These are phyloP conservation scores for Calonectria leucothoes DNA, from an alignment of 2,329 filamentous ascomycete genomes.

Conservation along the genomic window DNA sequence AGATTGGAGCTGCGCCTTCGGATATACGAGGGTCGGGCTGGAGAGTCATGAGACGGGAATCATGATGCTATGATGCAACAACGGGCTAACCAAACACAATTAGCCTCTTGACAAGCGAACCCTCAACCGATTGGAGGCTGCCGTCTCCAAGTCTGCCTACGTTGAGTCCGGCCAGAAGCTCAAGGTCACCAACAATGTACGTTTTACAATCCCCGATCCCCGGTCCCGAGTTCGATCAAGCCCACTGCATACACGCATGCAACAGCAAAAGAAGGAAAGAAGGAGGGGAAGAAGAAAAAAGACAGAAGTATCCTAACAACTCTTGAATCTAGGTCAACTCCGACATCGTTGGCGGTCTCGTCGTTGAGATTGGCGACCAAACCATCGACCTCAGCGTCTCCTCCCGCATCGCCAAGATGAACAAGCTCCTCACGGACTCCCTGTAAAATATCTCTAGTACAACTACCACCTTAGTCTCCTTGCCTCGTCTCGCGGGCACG, in stretches of 20 bases:
- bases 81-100: slow-evolving; percentile 39
- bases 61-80: slow-evolving; percentile 1
- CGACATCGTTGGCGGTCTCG: slow-evolving; percentile 91
- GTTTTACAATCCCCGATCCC: slow-evolving; percentile 35
- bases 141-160: slow-evolving; percentile 90
- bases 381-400: slow-evolving; percentile 98
- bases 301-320: slow-evolving; percentile 23
- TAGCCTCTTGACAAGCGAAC: slow-evolving; percentile 90
- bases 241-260: neutral
- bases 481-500: slow-evolving; percentile 30
- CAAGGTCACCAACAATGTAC: slow-evolving; percentile 92
- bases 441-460: slow-evolving; percentile 75
- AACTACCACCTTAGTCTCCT: slow-evolving; percentile 42
- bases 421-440: slow-evolving; percentile 97
- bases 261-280: too few relatives aligned
- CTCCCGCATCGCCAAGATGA: slow-evolving; percentile 95
- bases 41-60: neutral
- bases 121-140: slow-evolving; percentile 85
- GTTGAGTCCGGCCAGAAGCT: slow-evolving; percentile 94
- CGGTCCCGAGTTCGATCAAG: neutral
- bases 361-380: slow-evolving; percentile 97
- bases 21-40: slow-evolving; percentile 14
- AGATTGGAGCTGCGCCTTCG: neutral
- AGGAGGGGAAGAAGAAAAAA: neutral
- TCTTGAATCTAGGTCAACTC: slow-evolving; percentile 79